Evolutionary conservation across 257 asterid species (phyloP).

Genomic region (Solanum clarkiae): DNA sequence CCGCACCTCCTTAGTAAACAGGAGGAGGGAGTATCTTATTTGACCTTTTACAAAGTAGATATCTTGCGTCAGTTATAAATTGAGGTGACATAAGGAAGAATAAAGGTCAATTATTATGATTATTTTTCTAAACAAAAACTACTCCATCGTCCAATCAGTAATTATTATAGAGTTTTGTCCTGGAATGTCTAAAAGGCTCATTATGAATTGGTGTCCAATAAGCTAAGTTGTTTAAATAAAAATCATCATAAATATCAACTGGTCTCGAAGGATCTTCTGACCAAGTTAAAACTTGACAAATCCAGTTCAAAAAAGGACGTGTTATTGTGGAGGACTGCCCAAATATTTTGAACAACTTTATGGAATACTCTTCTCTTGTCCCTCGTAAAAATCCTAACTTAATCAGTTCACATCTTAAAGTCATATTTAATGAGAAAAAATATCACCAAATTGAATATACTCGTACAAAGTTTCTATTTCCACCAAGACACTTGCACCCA

Average conservation of each 20-base stretch:
- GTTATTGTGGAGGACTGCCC: neutral
- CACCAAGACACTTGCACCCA: neutral
- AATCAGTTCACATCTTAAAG: neutral
- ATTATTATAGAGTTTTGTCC: too few species aligned
- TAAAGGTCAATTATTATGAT: too few species aligned
- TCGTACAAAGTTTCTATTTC: neutral
- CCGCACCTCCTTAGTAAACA: too few species aligned
- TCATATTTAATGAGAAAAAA: neutral
- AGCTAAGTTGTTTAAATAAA: too few species aligned
- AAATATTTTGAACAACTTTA: neutral
- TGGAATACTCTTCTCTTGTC: neutral
- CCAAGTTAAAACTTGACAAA: neutral
- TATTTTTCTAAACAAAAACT: too few species aligned
- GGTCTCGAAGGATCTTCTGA: neutral
- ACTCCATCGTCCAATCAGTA: too few species aligned
- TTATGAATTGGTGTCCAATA: neutral
- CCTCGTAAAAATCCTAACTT: neutral
- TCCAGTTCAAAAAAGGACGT: neutral
- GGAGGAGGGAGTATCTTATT: too few species aligned
- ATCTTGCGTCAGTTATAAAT: too few species aligned
- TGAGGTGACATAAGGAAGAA: too few species aligned
- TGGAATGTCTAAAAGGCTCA: too few species aligned
- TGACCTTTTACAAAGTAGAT: too few species aligned
- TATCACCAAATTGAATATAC: neutral
- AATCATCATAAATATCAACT: neutral